Percentiles rank a stretch among this genome's conserved stretches.
Evolutionary conservation across 169 alveolate genomes (phyloP).

Genomic region (Blepharisma undulans): DNA sequence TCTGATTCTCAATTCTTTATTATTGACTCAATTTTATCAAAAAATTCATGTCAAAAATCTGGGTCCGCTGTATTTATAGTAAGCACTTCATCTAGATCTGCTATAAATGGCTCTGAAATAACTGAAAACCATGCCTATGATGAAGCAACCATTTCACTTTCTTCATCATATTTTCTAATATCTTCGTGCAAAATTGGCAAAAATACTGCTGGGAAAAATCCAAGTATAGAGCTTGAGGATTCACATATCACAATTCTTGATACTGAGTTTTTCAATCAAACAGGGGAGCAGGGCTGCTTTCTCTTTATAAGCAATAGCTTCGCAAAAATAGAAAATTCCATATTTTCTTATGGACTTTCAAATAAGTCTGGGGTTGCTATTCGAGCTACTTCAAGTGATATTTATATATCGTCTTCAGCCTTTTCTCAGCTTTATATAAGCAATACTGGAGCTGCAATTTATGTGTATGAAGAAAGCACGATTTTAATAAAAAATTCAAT

Average conservation of each 20-base stretch:
- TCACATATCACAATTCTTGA: background rate
- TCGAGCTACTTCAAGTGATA: background rate
- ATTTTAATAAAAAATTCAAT: background rate
- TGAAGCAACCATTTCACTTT: background rate
- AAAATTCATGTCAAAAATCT: background rate
- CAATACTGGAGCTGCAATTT: background rate
- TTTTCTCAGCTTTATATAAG: no score
- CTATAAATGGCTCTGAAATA: background rate
- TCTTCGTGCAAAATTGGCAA: background rate
- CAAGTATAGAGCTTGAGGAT: background rate
- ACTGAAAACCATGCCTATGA: background rate
- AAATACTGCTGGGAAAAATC: background rate
- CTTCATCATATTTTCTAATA: background rate
- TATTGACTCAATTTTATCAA: background rate
- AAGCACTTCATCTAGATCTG: background rate
- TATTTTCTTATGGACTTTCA: background rate
- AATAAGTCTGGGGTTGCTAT: background rate
- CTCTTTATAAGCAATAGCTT: background rate
- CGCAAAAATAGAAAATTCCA: background rate
- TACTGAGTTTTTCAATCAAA: background rate
- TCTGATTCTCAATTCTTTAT: background rate
- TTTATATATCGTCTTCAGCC: background rate
- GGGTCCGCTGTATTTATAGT: background rate
- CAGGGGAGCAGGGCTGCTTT: background rate
- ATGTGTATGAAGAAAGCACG: background rate